Conservation (phyloP, 495 filamentous ascomycete species). For the Durotheca rogersii region DNA sequence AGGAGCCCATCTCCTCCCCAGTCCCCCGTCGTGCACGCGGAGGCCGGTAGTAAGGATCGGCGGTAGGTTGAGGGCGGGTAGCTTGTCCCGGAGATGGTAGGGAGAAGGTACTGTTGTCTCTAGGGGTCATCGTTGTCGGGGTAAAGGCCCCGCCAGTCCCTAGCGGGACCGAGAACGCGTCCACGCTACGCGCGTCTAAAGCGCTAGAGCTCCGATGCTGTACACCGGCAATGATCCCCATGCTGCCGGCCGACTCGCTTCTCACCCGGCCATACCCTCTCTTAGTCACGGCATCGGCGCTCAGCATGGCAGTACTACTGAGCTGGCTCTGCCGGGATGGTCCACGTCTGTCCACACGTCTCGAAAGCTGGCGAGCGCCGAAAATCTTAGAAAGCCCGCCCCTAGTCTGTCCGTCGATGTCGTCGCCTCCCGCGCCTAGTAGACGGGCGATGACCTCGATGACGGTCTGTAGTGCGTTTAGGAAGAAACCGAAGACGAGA, state of each 20-base stretch:
- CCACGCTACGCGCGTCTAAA: constrained; percentile 44
- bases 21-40: constrained; percentile 67
- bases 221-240: constrained; percentile 62
- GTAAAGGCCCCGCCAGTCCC: constrained; percentile 59
- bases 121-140: constrained; percentile 68
- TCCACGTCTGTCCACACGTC: constrained; percentile 63
- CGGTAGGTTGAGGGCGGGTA: constrained; percentile 45
- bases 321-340: constrained; percentile 71
- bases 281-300: constrained; percentile 61
- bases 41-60: constrained; percentile 82
- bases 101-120: constrained; percentile 67
- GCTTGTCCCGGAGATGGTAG: constrained; percentile 55
- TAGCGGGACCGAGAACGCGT: constrained; percentile 39
- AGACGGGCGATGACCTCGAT: constrained; percentile 82
- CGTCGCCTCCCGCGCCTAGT: constrained; percentile 75
- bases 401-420: constrained; percentile 67
- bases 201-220: constrained; percentile 46
- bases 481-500: constrained; percentile 88
- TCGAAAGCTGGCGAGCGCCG: constrained; percentile 87
- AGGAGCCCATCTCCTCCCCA: constrained; percentile 48
- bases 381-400: constrained; percentile 91
- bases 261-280: constrained; percentile 71
- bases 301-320: constrained; percentile 78
- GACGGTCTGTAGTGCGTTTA: constrained; percentile 87
- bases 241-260: constrained; percentile 79